Percentiles rank a stretch among this genome's conserved stretches.
Evolutionary conservation across 2,329 filamentous ascomycete genomes (phyloP).

Genomic region (Cladosporium colombiae): DNA sequence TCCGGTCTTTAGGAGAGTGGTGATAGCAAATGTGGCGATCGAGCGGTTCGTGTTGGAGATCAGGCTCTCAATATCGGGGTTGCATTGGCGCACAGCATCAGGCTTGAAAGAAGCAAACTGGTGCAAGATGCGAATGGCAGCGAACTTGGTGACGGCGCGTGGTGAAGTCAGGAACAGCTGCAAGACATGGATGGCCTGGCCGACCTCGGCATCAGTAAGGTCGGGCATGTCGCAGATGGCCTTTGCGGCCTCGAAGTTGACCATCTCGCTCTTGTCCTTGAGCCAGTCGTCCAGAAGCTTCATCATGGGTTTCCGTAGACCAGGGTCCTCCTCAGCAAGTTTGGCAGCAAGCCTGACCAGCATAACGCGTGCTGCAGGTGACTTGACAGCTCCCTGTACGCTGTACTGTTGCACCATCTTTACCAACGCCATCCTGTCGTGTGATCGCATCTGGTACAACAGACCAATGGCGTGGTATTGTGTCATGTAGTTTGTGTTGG

Average conservation of each 20-base stretch:
- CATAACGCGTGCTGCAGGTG: conserved; percentile 87
- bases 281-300: conserved; percentile 94
- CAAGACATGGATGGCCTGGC: conserved; percentile 89
- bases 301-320: conserved; percentile 93
- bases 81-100: conserved; percentile 86
- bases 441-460: conserved; percentile 94
- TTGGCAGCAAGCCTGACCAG: conserved; percentile 90
- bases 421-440: conserved; percentile 96
- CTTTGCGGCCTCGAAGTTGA: conserved; percentile 98
- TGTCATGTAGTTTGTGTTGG: conserved; percentile 92
- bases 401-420: conserved; percentile 99
- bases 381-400: conserved; percentile 87
- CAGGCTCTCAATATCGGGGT: conserved; percentile 93
- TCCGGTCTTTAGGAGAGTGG: conserved; percentile 94
- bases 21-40: conserved; percentile 97
- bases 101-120: conserved; percentile 97
- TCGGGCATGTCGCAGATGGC: conserved; percentile 94
- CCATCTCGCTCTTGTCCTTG: conserved; percentile 98
- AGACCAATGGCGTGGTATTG: conserved; percentile 98
- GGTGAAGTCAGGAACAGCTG: conserved; percentile 97
- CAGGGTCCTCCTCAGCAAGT: conserved; percentile 87
- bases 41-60: conserved; percentile 97
- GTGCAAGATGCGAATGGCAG: conserved; percentile 92
- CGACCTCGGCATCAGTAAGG: conserved; percentile 86
- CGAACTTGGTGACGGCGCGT: conserved; percentile 94